Evolutionary conservation across 163 green algal species (phyloP), one percentile per base, ranked within the genome.

Genomic region (Trebouxia gelatinosa): DNA sequence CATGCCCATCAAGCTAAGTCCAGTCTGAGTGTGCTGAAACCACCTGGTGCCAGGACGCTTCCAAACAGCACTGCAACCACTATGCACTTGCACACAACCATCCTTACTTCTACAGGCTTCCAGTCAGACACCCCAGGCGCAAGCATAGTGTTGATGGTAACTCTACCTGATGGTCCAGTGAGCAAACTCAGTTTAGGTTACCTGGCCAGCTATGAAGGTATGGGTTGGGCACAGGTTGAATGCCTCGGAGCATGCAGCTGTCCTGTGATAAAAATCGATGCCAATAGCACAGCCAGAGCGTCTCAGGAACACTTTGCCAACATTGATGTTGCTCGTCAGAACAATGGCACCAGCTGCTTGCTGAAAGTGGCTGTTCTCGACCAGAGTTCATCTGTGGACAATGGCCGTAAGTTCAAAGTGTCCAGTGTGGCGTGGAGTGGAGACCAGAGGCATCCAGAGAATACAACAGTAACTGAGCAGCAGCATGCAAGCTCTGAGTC

Each of bases 221-320:
- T 72, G 64, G 64, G 64, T 51, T 72, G 35, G 64, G 64, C 64
- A n/a, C 64, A 72, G 7, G 35, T 72, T 16, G 64, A 72, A 37
- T 72, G 64, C 26, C 64, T 72, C 21, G 64, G 64, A 1, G 35
- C 64, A 11, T 72, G 64, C 32, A 51, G 64, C 64, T 72, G 64
- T 51, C 64, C 64, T 72, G 35, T 72, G 64, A 9, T 72, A 2
- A 51, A 72, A 23, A 72, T 72, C 34, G 64, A 72, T 51, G 64
- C 64, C 31, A 72, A 72, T 23, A 72, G 35, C 64, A 72, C 35
- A 37, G 64, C 64, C 21, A 26, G 35, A 1, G 64, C 35, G 23
- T 72, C 64, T 72, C 64, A 72, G 35, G 64, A 72, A 26, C 64
- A 72, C 23, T 72, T 72, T 51, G 35, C 19, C 13, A 54, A 35